A percentile compares a stretch with the other conserved stretches of the same genome.
phyloP scores from a whole-genome alignment of 805 yeast species.

The Sungouiozyma ichnusensis region DNA sequence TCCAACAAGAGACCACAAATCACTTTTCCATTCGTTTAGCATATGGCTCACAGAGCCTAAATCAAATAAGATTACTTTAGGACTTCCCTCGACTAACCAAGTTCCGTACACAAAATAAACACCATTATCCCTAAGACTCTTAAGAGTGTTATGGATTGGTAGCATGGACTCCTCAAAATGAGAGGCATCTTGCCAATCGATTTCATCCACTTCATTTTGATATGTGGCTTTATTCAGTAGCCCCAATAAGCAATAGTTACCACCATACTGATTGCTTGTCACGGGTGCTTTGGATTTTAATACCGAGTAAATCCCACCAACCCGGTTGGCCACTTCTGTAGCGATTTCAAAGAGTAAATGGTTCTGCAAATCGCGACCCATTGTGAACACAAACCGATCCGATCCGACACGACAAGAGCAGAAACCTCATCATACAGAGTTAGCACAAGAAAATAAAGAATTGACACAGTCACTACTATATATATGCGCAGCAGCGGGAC shows the following conservation, averaged over 20 bases:
- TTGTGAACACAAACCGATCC: constrained; percentile 17
- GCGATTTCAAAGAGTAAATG: constrained; percentile 89
- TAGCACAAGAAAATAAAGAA: too few species aligned
- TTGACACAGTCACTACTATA: too few species aligned
- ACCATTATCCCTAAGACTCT: constrained; percentile 75
- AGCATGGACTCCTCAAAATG: constrained; percentile 21
- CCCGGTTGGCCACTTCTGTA: constrained; percentile 95
- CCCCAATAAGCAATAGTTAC: constrained; percentile 77
- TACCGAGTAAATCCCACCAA: constrained; percentile 96
- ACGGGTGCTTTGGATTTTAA: constrained; percentile 94
- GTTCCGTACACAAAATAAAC: constrained; percentile 79
- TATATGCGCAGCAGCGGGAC: too few species aligned
- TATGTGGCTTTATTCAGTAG: constrained; percentile 70
- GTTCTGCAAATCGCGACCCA: constrained; percentile 78
- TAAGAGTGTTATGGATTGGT: constrained; percentile 39
- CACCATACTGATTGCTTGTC: constrained; percentile 85
- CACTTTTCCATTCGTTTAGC: constrained; percentile 89
- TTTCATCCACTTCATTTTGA: constrained; percentile 71
- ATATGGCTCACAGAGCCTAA: constrained; percentile 59
- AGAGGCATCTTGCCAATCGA: constrained; percentile 43
- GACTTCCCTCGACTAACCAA: constrained; percentile 98
- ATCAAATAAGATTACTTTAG: constrained; percentile 83
- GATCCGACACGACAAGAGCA: too few species aligned
- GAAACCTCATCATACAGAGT: too few species aligned
- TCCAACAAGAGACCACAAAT: constrained; percentile 82